A percentile compares a stretch with the other conserved stretches of the same genome.
Conservation (phyloP, 768 basidiomycete species). For the Roridomyces roridus region DNA sequence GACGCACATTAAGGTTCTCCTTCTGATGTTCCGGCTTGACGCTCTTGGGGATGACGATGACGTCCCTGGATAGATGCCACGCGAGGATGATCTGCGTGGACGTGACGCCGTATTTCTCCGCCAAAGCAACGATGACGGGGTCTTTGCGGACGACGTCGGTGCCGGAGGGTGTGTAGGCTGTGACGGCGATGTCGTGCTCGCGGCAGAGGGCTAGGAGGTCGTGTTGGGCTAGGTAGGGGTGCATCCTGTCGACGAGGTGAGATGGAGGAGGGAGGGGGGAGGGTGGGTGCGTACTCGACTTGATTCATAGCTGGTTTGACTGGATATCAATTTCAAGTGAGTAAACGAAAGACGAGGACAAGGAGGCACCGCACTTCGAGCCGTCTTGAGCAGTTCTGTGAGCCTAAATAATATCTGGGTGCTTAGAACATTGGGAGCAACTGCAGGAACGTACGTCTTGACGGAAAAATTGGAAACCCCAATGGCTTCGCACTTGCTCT, state of each 20-base stretch:
- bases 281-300: too few species aligned
- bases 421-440: too few species aligned
- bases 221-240: slow-evolving; percentile 32
- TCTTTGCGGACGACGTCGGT: slow-evolving; percentile 35
- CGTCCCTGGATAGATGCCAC: slow-evolving; percentile 38
- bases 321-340: too few species aligned
- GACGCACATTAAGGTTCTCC: slow-evolving; percentile 23
- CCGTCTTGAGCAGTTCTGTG: slow-evolving; percentile 28
- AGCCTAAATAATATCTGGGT: too few species aligned
- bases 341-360: neutral
- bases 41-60: slow-evolving; percentile 36
- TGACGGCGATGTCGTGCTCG: slow-evolving; percentile 37
- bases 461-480: slow-evolving; percentile 42
- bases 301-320: slow-evolving; percentile 42
- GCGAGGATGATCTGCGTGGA: slow-evolving; percentile 37
- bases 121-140: slow-evolving; percentile 32
- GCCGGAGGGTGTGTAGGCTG: slow-evolving; percentile 38
- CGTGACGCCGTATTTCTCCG: slow-evolving; percentile 34
- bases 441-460: too few species aligned
- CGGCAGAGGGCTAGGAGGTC: slow-evolving; percentile 35
- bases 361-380: slow-evolving; percentile 11
- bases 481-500: slow-evolving; percentile 32
- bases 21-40: slow-evolving; percentile 11
- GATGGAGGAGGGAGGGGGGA: too few species aligned
- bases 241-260: slow-evolving; percentile 37